These are phyloP conservation scores for Raphidocelis subcapitata DNA, from an alignment of 139 green algal genomes.

Conservation along the genomic window DNA sequence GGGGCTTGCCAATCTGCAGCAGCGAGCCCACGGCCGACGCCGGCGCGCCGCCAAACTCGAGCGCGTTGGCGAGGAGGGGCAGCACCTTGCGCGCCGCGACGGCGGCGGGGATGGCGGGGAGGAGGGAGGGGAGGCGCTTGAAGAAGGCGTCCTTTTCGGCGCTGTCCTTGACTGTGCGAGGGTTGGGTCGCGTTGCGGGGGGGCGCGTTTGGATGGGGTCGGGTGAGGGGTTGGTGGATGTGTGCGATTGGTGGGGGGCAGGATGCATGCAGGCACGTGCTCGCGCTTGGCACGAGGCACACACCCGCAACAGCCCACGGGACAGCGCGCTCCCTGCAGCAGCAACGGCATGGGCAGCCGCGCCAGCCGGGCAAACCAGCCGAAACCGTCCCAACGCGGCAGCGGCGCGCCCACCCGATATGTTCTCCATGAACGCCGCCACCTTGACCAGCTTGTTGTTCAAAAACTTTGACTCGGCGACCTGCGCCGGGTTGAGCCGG, in stretches of 20 bases:
- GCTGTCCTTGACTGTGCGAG: conserved; percentile 66
- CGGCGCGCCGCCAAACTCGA: conserved; percentile 92
- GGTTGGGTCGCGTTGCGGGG: too few relatives aligned
- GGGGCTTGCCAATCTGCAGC: conserved; percentile 69
- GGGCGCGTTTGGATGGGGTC: too few relatives aligned
- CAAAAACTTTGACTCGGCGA: conserved; percentile 81
- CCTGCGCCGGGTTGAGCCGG: conserved; percentile 81
- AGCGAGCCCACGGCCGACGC: conserved; percentile 74
- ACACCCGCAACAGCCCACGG: too few relatives aligned
- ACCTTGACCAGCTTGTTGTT: conserved; percentile 90
- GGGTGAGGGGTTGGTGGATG: too few relatives aligned
- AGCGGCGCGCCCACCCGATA: conserved; percentile 48
- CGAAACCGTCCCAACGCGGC: too few relatives aligned
- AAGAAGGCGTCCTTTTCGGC: conserved; percentile 85
- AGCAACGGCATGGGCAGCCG: not conserved
- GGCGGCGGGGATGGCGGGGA: conserved; percentile 60
- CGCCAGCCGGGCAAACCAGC: not conserved
- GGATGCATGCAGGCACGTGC: too few relatives aligned
- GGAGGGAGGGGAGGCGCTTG: conserved; percentile 49
- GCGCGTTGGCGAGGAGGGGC: conserved; percentile 80
- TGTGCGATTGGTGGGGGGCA: too few relatives aligned
- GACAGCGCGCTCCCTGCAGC: too few relatives aligned
- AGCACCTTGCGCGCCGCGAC: conserved; percentile 88
- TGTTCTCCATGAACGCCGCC: conserved; percentile 92
- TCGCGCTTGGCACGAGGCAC: too few relatives aligned